Conservation (phyloP, 306 rosid genomes). For the Glycine soja region DNA sequence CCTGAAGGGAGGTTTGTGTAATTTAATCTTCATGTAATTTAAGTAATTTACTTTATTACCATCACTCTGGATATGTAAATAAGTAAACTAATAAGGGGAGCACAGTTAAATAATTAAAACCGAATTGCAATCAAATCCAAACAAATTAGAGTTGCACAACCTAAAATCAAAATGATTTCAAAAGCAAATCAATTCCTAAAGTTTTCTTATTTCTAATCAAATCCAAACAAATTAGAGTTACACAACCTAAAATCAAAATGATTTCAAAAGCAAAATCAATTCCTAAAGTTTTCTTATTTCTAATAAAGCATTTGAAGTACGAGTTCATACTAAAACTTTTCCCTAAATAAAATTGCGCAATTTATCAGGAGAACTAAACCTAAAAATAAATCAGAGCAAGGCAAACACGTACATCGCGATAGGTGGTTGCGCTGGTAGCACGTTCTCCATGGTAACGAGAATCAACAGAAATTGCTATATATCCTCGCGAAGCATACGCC, state of each 20-base stretch:
- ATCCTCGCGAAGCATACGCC: slow-evolving; percentile 96
- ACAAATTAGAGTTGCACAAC: not conserved
- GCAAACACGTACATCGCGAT: slow-evolving; percentile 63
- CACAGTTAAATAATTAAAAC: not conserved
- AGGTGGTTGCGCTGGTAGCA: slow-evolving; percentile 66
- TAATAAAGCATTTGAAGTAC: not conserved
- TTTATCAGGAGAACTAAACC: slow-evolving; percentile 12
- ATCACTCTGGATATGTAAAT: not conserved
- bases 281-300: not conserved
- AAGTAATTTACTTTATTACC: not conserved
- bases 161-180: slow-evolving; percentile 9
- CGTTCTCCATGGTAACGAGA: slow-evolving; percentile 99
- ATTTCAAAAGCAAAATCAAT: slow-evolving; percentile 23
- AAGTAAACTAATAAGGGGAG: not conserved
- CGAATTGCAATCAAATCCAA: not conserved
- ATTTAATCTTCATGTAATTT: not conserved
- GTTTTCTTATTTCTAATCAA: no score
- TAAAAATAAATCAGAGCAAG: slow-evolving; percentile 23
- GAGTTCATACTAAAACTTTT: not conserved
- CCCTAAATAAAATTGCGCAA: not conserved
- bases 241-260: not conserved
- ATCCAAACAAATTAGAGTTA: slow-evolving; percentile 2
- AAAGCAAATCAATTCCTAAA: slow-evolving; percentile 4
- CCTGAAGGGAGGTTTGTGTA: no score
- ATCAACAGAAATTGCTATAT: slow-evolving; percentile 77